These are phyloP conservation scores for Pilatotrama ljubarskyi DNA, from an alignment of 768 basidiomycete genomes.

Conservation along the genomic window DNA sequence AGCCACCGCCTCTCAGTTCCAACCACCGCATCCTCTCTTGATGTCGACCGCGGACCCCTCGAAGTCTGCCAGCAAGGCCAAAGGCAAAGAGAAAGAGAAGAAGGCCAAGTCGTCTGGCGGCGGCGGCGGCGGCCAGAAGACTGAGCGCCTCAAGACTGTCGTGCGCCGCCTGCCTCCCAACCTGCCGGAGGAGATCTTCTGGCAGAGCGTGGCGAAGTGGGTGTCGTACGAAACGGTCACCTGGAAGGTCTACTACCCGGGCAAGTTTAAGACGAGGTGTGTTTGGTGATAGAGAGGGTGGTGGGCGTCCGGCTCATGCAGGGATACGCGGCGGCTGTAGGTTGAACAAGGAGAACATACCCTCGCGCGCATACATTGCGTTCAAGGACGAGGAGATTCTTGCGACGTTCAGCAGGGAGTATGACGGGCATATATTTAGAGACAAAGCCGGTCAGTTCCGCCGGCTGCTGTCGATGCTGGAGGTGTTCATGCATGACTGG, in stretches of 20 bases:
- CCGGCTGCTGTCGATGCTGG: not conserved
- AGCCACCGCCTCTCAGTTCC: not conserved
- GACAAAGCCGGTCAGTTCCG: slow-evolving; percentile 79
- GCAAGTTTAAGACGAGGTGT: slow-evolving; percentile 72
- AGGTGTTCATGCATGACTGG: not conserved
- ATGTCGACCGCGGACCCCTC: not conserved
- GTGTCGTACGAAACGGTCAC: slow-evolving; percentile 68
- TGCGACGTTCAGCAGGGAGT: slow-evolving; percentile 74
- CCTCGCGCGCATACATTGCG: slow-evolving; percentile 89
- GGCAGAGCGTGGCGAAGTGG: slow-evolving; percentile 88
- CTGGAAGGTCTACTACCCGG: slow-evolving; percentile 68
- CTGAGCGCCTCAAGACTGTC: slow-evolving; percentile 80
- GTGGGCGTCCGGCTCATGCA: not conserved
- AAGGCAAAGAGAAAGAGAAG: slow-evolving; percentile 23
- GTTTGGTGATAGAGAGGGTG: slow-evolving; percentile 24
- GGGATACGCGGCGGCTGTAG: slow-evolving; percentile 37
- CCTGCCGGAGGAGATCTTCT: slow-evolving; percentile 90
- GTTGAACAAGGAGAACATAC: slow-evolving; percentile 78
- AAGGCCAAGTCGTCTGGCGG: slow-evolving; percentile 16
- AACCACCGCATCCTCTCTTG: not conserved
- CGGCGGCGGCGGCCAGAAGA: slow-evolving; percentile 20
- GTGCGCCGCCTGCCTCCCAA: slow-evolving; percentile 89
- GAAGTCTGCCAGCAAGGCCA: not conserved
- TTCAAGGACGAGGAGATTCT: slow-evolving; percentile 79
- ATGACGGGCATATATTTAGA: slow-evolving; percentile 88